These are phyloP conservation scores for Moricandia arvensis DNA, from an alignment of 345 rosid genomes.

Conservation along the genomic window DNA sequence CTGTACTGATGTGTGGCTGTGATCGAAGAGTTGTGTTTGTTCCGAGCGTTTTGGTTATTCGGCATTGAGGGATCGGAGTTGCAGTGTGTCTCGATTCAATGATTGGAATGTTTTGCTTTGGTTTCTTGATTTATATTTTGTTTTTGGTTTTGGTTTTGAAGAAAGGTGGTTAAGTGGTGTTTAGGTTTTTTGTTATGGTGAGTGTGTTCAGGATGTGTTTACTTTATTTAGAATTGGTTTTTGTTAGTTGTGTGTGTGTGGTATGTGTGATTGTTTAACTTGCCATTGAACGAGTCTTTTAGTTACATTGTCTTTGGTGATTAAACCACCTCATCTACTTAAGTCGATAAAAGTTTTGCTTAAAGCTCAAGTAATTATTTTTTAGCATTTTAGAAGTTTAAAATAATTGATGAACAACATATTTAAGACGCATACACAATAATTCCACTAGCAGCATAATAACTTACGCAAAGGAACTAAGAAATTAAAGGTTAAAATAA, in stretches of 20 bases:
- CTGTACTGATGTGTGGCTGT: background rate
- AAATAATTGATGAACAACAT: background rate
- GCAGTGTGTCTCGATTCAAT: slow-evolving; percentile 18
- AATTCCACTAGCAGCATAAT: background rate
- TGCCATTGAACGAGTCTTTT: slow-evolving; percentile 41
- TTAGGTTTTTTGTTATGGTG: background rate
- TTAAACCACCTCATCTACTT: slow-evolving; percentile 20
- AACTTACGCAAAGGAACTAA: background rate
- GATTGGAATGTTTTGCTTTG: background rate
- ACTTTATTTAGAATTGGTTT: slow-evolving; percentile 31
- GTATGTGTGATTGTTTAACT: slow-evolving; percentile 26
- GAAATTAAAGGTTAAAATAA: slow-evolving; percentile 1
- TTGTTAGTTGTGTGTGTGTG: slow-evolving; percentile 14
- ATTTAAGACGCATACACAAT: background rate
- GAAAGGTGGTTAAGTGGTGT: background rate
- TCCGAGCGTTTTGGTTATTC: background rate
- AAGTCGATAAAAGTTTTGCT: background rate
- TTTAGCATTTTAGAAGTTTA: background rate
- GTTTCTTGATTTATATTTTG: slow-evolving; percentile 1
- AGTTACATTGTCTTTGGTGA: slow-evolving; percentile 23
- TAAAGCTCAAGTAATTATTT: background rate
- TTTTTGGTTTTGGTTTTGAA: background rate
- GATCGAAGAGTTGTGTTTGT: slow-evolving; percentile 1
- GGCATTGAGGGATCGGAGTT: slow-evolving; percentile 57
- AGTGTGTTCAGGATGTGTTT: slow-evolving; percentile 27